Evolutionary conservation across 2,329 filamentous ascomycete genomes (phyloP).

Genomic region (Talaromyces verruculosus): DNA sequence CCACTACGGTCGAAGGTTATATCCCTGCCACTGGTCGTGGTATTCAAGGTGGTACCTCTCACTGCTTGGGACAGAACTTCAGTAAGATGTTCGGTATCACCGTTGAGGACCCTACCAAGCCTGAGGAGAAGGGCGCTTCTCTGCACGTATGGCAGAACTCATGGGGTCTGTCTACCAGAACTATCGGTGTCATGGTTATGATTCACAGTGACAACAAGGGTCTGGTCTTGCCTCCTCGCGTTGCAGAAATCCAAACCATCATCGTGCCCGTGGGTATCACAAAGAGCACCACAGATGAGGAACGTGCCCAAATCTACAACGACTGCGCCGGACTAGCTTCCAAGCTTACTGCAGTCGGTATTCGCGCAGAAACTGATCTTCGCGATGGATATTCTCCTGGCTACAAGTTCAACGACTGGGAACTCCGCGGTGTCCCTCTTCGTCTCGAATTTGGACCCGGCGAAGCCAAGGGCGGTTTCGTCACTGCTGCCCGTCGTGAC

Average conservation of each 20-base stretch:
- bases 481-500: slow-evolving; percentile 85
- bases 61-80: slow-evolving; percentile 96
- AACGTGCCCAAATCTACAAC: slow-evolving; percentile 71
- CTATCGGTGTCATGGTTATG: slow-evolving; percentile 98
- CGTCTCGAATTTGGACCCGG: slow-evolving; percentile 95
- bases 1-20: slow-evolving; percentile 94
- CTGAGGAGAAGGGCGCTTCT: slow-evolving; percentile 72
- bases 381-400: slow-evolving; percentile 89
- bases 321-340: slow-evolving; percentile 70
- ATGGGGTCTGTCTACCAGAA: slow-evolving; percentile 95
- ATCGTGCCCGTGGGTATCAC: slow-evolving; percentile 92
- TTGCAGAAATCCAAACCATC: slow-evolving; percentile 81
- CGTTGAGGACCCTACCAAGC: slow-evolving; percentile 80
- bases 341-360: slow-evolving; percentile 67
- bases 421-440: slow-evolving; percentile 91
- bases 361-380: slow-evolving; percentile 78
- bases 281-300: slow-evolving; percentile 79
- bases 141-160: slow-evolving; percentile 97
- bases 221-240: slow-evolving; percentile 85
- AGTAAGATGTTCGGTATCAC: slow-evolving; percentile 99
- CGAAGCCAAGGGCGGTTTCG: slow-evolving; percentile 80
- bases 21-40: slow-evolving; percentile 93
- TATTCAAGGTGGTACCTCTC: slow-evolving; percentile 93
- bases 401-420: slow-evolving; percentile 99
- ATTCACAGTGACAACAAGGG: slow-evolving; percentile 96